phyloP scores from a whole-genome alignment of 306 rosid species.

The Geum urbanum region DNA sequence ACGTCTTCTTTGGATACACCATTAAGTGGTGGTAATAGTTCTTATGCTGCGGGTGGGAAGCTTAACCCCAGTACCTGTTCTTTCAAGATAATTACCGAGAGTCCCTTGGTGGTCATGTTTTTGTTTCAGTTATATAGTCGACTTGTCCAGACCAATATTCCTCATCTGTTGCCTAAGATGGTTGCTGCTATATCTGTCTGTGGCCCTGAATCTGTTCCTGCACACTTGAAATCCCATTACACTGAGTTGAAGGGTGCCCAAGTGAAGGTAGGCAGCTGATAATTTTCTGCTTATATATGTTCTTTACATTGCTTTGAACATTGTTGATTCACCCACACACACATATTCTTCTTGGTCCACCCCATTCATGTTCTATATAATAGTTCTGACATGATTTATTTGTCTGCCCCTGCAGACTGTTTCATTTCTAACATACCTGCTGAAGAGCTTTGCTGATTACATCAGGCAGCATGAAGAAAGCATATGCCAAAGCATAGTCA shows the following conservation, averaged over 20 bases:
- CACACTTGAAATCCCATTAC: constrained; percentile 69
- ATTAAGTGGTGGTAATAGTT: constrained; percentile 25
- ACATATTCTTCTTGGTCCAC: neutral
- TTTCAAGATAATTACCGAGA: constrained; percentile 90
- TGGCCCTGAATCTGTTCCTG: constrained; percentile 92
- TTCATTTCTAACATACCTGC: constrained; percentile 87
- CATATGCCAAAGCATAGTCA: constrained; percentile 97
- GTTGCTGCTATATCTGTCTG: constrained; percentile 96
- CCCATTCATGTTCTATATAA: constrained; percentile 10
- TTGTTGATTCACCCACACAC: neutral
- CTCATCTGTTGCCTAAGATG: constrained; percentile 90
- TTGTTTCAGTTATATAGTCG: constrained; percentile 89
- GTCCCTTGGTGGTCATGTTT: constrained; percentile 97
- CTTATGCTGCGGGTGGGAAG: constrained; percentile 55
- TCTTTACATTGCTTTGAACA: neutral
- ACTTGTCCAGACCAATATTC: constrained; percentile 92
- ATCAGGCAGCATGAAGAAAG: constrained; percentile 97
- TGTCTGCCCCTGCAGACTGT: constrained; percentile 68
- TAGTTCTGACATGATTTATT: constrained; percentile 22
- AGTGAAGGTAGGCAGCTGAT: constrained; percentile 66
- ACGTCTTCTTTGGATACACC: constrained; percentile 52
- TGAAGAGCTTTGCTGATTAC: constrained; percentile 94
- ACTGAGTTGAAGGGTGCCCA: constrained; percentile 96
- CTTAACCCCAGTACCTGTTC: constrained; percentile 94
- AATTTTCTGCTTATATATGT: neutral